Evolutionary conservation across 108 stramenopile genomes (phyloP), one percentile per base, ranked within the genome.

Genomic region (Nitzschia sp.): DNA sequence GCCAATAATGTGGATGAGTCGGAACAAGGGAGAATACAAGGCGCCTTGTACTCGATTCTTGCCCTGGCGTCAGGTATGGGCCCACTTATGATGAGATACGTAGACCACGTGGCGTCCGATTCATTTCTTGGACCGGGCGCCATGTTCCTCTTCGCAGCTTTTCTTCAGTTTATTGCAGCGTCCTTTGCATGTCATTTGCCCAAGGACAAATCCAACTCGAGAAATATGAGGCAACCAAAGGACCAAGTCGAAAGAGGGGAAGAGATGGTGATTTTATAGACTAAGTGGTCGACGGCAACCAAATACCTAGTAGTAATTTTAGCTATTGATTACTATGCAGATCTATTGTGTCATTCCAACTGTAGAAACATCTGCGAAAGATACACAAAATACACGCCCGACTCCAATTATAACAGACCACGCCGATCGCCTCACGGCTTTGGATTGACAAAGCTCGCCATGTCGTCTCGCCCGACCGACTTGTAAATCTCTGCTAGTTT

Each of bases 11-110:
- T 87, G 32, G 56, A 81, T 31, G 84, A 83, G 45, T 59, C 71
- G 0, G 93, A 94, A 49, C 93, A 94, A 69, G 93, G 93, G 28
- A 75, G 87, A 32, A 90, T 94, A 31, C 93, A 94, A 80, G 93
- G 93, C 15, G 93, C 93, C 0, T 68, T 94, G 0, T 94, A 84
- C 58, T 86, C 88, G 0, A 63, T 94, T 24, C 78, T 80, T 26
- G 91, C 93, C 13, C 54, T 94, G 33, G 88, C 93, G 38, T 85
- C 88, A 19, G 93, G 84, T 4, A 24, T 85, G 35, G 93, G 93
- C 0, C 93, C 93, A 42, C 36, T 82, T 49, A n/a, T 70, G 1
- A 54, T 94, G 64, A 66, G 90, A 46, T 74, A 71, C 48, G 83
- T 91, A 0, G 86, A 92, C 49, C 72, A 77, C 29, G 26, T 63